These are phyloP conservation scores for Rhodamnia rubescens DNA, from an alignment of 345 rosid genomes.

Conservation along the genomic window DNA sequence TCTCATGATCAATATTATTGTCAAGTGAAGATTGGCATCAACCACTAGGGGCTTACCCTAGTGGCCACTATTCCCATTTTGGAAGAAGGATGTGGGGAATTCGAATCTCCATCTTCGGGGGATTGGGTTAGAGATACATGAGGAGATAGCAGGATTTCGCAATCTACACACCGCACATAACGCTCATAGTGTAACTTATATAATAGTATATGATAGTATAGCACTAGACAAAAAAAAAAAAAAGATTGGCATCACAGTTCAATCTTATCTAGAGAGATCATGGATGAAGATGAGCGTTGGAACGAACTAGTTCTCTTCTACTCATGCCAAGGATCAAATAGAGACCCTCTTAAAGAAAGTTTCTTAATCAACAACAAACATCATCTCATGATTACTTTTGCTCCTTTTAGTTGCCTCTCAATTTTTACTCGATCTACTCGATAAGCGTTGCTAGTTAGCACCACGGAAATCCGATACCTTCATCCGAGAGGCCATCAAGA, in stretches of 20 bases:
- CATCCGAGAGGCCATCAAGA: background rate
- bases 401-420: background rate
- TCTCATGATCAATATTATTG: background rate
- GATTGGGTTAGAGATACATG: too few species aligned
- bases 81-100: too few species aligned
- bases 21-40: background rate
- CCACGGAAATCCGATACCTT: background rate
- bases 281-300: background rate
- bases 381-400: background rate
- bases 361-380: background rate
- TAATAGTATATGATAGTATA: too few species aligned
- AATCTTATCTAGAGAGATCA: background rate
- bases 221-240: too few species aligned
- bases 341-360: background rate
- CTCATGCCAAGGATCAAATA: background rate
- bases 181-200: too few species aligned
- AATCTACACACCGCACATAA: too few species aligned
- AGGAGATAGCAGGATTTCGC: too few species aligned
- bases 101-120: too few species aligned
- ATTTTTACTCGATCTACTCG: background rate
- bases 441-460: background rate
- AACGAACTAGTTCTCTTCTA: background rate
- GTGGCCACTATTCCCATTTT: too few species aligned
- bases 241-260: background rate
- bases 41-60: too few species aligned